These are phyloP conservation scores for Lineolata rhizophorae DNA, from an alignment of 495 filamentous ascomycete species.

Conservation along the genomic window DNA sequence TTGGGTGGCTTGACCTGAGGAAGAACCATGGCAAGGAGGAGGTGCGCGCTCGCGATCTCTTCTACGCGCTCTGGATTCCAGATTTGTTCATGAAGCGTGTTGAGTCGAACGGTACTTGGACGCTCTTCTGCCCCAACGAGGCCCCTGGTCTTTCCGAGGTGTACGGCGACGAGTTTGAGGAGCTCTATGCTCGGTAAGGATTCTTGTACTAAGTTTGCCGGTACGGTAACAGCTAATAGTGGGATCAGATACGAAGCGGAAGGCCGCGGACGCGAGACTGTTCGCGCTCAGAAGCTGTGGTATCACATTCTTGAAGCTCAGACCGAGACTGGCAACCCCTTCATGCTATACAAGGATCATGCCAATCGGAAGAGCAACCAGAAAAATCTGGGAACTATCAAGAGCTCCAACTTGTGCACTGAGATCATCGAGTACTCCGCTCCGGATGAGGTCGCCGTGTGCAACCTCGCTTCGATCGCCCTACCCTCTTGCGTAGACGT, in stretches of 20 bases:
- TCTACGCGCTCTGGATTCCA: constrained; percentile 95
- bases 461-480: constrained; percentile 88
- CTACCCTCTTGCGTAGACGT: constrained; percentile 79
- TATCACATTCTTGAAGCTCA: constrained; percentile 94
- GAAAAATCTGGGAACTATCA: constrained; percentile 95
- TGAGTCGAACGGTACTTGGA: constrained; percentile 88
- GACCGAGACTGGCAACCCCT: constrained; percentile 95
- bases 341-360: constrained; percentile 98
- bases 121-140: constrained; percentile 92
- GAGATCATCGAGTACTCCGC: constrained; percentile 96
- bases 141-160: constrained; percentile 86
- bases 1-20: constrained; percentile 87
- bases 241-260: constrained; percentile 59
- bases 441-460: constrained; percentile 94
- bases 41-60: constrained; percentile 86
- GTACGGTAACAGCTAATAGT: too few relatives aligned
- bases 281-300: constrained; percentile 98
- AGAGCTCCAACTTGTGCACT: constrained; percentile 94
- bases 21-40: constrained; percentile 99
- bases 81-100: constrained; percentile 99
- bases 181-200: constrained; percentile 56
- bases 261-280: constrained; percentile 64
- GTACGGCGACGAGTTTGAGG: constrained; percentile 92
- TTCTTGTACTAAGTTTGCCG: too few relatives aligned
- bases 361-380: constrained; percentile 99